Evolutionary conservation across 306 rosid species (phyloP), one percentile per base, ranked within the genome.

Genomic region (Cucurbita moschata): DNA sequence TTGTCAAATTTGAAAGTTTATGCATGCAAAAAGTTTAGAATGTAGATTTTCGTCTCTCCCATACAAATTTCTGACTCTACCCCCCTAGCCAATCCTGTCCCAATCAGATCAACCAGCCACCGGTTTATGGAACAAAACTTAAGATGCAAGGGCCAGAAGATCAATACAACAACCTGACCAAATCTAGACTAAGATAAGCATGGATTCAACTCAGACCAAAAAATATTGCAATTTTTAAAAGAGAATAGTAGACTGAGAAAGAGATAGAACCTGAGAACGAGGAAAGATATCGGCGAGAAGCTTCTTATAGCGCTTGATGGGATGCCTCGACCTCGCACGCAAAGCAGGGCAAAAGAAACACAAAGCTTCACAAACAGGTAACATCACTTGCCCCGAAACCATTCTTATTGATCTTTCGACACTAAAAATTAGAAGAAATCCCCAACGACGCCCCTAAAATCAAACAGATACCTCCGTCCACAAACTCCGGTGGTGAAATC

Each of bases 271-370:
- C 87, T 67, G 90, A 7, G 90, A 43, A 37, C 85, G 86, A 74
- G 97, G 97, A 67, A 88, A 88, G 43, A 85, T 90, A 75, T 90
- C 95, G 5, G 95, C 87, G 4, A 90, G 89, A 76, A 88, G 61
- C 56, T 88, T 81, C 81, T 90, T 90, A 80, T 88, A 88, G 61
- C 95, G 95, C 72, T 90, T 88, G 38, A 90, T 86, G 0, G 97
- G 97, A 75, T 90, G 97, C 26, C 97, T 76, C 0, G 97, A 90
- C 75, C 97, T 81, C 52, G 87, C 92, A 0, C 90, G 82, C 81
- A 90, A 76, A 30, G 85, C 84, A 37, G 97, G 97, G 55, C 97
- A 90, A 76, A 87, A 88, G 75, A 84, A 90, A 49, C 97, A 90
- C 54, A 88, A 81, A 64, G 89, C 87, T 4, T 87, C 97, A 76